Evolutionary conservation across 495 filamentous ascomycete genomes (phyloP).

Genomic region (Trichoderma orchidacearum): DNA sequence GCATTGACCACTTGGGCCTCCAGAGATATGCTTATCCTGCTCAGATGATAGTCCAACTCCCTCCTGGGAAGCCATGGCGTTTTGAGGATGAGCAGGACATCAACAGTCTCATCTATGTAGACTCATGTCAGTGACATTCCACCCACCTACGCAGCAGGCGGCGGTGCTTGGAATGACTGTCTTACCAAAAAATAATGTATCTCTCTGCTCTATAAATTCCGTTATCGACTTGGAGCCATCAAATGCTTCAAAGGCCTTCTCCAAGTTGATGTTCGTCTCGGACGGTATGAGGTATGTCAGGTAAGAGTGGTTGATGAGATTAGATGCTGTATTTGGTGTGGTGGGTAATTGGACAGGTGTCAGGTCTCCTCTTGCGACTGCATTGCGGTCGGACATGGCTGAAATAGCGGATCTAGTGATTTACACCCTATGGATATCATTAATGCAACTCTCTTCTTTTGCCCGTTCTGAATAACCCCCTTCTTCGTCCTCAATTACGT

Average conservation of each 20-base stretch:
- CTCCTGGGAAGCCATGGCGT: conserved; percentile 49
- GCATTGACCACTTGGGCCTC: conserved; percentile 61
- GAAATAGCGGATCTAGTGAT: neutral
- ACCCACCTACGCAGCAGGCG: neutral
- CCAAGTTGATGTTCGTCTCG: conserved; percentile 49
- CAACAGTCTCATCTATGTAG: conserved; percentile 59
- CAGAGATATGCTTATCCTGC: conserved; percentile 49
- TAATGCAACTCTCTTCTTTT: no score
- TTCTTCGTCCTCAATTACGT: neutral
- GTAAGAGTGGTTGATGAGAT: conserved; percentile 58
- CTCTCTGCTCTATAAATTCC: conserved; percentile 31
- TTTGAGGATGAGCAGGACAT: conserved; percentile 57
- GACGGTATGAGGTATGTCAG: conserved; percentile 70
- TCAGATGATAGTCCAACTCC: conserved; percentile 44
- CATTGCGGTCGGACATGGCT: neutral
- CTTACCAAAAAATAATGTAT: conserved; percentile 54
- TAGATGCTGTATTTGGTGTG: conserved; percentile 8
- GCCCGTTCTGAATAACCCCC: no score
- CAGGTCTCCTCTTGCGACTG: neutral
- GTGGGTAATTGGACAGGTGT: neutral
- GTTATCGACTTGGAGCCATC: conserved; percentile 31
- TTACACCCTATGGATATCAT: neutral
- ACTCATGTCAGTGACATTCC: neutral
- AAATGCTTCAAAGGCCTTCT: conserved; percentile 36
- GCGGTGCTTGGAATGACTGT: neutral